Evolutionary conservation across 192 early-diverging fungal genomes (phyloP).

Genomic region (Coemansia sp.): DNA sequence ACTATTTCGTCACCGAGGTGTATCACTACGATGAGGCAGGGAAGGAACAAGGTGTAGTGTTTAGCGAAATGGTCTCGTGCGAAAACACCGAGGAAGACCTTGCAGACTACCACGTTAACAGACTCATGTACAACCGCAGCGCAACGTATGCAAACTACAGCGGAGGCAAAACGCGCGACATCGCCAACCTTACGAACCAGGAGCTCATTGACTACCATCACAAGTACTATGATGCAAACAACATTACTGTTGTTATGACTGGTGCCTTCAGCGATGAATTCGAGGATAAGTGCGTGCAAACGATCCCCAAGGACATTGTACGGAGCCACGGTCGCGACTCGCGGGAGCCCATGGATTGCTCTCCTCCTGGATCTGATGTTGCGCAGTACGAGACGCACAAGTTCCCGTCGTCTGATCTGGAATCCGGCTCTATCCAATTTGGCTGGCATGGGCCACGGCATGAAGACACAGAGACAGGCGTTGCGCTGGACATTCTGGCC

Average conservation of each 20-base stretch:
- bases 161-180: conserved; percentile 74
- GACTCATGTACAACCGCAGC: conserved; percentile 47
- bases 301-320: conserved; percentile 29
- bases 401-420: conserved; percentile 66
- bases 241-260: conserved; percentile 66
- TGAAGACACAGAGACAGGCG: conserved; percentile 59
- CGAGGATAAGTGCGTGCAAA: conserved; percentile 37
- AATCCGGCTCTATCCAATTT: conserved; percentile 63
- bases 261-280: conserved; percentile 54
- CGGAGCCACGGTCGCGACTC: conserved; percentile 25
- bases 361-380: not conserved
- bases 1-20: conserved; percentile 78
- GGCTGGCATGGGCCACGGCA: conserved; percentile 75
- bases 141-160: conserved; percentile 70
- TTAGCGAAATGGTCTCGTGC: conserved; percentile 70
- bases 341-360: conserved; percentile 30
- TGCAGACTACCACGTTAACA: conserved; percentile 15
- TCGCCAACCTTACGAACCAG: conserved; percentile 68
- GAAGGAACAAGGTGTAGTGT: conserved; percentile 79
- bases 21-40: conserved; percentile 72
- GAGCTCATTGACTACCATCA: conserved; percentile 77
- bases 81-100: conserved; percentile 73
- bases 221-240: conserved; percentile 70
- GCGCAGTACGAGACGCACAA: not conserved
- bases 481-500: conserved; percentile 71